phyloP scores from a whole-genome alignment of 1,139 yeast genomes.

The Hyphopichia buzzinii region DNA sequence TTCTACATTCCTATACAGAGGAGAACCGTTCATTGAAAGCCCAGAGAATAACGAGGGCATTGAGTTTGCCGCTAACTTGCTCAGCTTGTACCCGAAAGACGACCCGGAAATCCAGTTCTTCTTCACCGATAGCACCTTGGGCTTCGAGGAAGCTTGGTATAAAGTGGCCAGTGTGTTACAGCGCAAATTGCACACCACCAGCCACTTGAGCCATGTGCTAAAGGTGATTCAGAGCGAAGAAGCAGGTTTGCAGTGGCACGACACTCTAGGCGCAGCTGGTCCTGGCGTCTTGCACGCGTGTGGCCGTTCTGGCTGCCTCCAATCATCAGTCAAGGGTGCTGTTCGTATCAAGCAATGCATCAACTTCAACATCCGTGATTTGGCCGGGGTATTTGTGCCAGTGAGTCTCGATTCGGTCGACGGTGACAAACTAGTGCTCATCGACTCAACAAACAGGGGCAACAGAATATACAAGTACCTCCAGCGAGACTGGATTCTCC shows the following conservation, averaged over 20 bases:
- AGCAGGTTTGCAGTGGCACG: slow-evolving; percentile 3
- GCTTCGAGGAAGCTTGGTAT: slow-evolving; percentile 59
- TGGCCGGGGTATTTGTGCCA: slow-evolving; percentile 28
- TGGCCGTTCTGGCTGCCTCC: slow-evolving; percentile 8
- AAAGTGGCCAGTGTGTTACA: slow-evolving; percentile 31
- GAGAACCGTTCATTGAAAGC: slow-evolving; percentile 48
- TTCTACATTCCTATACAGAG: slow-evolving; percentile 53
- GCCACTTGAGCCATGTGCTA: neutral
- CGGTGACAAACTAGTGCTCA: slow-evolving; percentile 10
- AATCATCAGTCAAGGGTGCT: slow-evolving; percentile 1
- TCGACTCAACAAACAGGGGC: slow-evolving; percentile 21
- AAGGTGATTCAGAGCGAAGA: neutral
- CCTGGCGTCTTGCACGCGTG: slow-evolving; percentile 26
- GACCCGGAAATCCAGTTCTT: slow-evolving; percentile 39
- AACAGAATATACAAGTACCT: slow-evolving; percentile 21
- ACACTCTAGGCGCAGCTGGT: slow-evolving; percentile 8
- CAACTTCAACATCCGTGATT: slow-evolving; percentile 37
- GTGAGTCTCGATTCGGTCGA: slow-evolving; percentile 16
- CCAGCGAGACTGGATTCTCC: slow-evolving; percentile 27
- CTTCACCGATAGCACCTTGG: slow-evolving; percentile 43
- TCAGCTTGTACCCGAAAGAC: slow-evolving; percentile 43
- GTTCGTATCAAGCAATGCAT: slow-evolving; percentile 38
- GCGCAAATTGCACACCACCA: slow-evolving; percentile 31
- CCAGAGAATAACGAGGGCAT: slow-evolving; percentile 45
- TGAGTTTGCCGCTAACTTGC: slow-evolving; percentile 25